Evolutionary conservation across 352 stramenopile species (phyloP), one percentile per base, ranked within the genome.

Genomic region (Phytopythium chamaehyphon): DNA sequence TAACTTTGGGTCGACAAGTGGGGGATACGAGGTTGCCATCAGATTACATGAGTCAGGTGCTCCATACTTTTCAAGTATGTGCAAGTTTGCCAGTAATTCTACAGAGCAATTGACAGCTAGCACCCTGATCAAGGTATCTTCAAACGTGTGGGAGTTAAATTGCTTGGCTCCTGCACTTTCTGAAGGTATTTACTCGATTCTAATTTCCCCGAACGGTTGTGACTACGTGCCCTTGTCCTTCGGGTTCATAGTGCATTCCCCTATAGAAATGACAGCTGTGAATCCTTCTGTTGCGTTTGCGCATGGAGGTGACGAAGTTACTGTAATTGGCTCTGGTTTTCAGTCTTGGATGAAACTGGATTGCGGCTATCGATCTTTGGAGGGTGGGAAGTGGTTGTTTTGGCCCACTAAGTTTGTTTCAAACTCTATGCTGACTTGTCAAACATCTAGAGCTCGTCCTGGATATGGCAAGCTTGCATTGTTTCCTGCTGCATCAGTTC

Each of bases 281-380:
- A 22, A 50, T 15, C 64, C 70, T 24, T 11, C 38, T 6, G 64
- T 59, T 55, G 56, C 57, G 16, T 37, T 66, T 6, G 50, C 57
- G 36, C 47, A 26, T 9, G 54, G 47, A 9, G 56, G 53, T 43
- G 47, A 58, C 3, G 26, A 54, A 1, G n/a, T 81, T 8, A 55
- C 23, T 4, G 36, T 79, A 18, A 49, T n/a, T 2, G 71, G 71
- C 3, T 53, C 50, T 24, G 62, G 66, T 2, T 82, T 79, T n/a
- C 40, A 76, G 22, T 55, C 46, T 7, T 75, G 62, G 66, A 76
- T 82, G 68, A 47, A 51, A 6, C 48, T 79, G 10, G 42, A 36
- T n/a, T 82, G 71, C 37, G 68, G 52, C 0, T 79, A 73, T 60
- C 56, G 54, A n/a, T n/a, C n/a, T n/a, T n/a, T n/a, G n/a, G n/a